Evolutionary conservation across 2,329 filamentous ascomycete genomes (phyloP).

Genomic region (Geoglossum cookeanum): DNA sequence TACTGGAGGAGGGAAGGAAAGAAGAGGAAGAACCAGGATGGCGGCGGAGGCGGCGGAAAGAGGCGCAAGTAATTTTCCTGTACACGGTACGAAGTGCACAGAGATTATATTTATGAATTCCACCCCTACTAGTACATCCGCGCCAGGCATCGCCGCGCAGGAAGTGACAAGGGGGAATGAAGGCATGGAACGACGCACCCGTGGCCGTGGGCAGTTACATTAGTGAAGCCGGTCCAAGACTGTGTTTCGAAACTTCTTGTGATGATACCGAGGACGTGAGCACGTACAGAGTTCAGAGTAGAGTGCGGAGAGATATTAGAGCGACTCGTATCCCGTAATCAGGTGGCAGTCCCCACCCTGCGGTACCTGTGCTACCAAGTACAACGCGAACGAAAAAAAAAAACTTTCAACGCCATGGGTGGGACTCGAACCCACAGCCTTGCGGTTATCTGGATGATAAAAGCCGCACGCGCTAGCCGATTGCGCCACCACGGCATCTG

Average conservation of each 20-base stretch:
- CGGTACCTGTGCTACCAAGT: no score
- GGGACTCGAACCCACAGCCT: background rate
- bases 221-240: background rate
- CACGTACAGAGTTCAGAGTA: background rate
- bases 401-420: background rate
- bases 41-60: conserved; percentile 28
- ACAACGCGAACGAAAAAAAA: background rate
- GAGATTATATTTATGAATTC: background rate
- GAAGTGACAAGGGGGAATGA: background rate
- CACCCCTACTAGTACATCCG: background rate
- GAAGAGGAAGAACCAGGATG: conserved; percentile 40
- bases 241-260: background rate
- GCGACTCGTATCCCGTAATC: background rate
- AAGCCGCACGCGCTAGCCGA: background rate
- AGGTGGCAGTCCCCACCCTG: background rate
- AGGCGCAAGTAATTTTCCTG: conserved; percentile 17
- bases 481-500: background rate
- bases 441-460: background rate
- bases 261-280: no score
- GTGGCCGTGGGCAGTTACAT: background rate
- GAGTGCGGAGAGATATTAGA: background rate
- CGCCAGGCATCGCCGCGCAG: background rate
- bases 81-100: background rate
- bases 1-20: conserved; percentile 85
- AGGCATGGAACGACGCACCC: background rate